phyloP scores from a whole-genome alignment of 768 basidiomycete species.

The Lenzites betulinus region DNA sequence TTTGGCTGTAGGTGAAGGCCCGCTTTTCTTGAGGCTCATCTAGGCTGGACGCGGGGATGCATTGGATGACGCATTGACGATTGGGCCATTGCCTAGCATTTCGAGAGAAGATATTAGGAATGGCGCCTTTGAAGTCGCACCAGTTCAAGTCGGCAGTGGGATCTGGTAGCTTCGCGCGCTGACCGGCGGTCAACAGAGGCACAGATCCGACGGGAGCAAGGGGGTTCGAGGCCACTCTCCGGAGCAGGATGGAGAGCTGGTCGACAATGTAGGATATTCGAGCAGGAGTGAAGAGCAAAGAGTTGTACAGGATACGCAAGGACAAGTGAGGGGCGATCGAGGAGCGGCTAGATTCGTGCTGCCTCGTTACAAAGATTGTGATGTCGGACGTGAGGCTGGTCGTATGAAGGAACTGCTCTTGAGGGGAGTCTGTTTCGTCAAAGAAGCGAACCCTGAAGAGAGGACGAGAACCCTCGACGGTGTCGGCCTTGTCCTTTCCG shows the following conservation, averaged over 20 bases:
- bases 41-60: constrained; percentile 45
- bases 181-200: constrained; percentile 72
- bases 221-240: constrained; percentile 69
- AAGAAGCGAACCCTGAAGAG: constrained; percentile 97
- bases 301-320: constrained; percentile 90
- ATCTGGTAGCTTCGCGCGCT: constrained; percentile 73
- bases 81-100: constrained; percentile 84
- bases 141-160: constrained; percentile 90
- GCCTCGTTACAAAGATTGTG: constrained; percentile 83
- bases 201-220: constrained; percentile 74
- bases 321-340: constrained; percentile 75
- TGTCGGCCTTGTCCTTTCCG: constrained; percentile 63
- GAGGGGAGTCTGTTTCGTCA: constrained; percentile 80
- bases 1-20: constrained; percentile 76
- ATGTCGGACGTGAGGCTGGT: constrained; percentile 91
- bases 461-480: constrained; percentile 52
- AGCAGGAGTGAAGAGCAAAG: constrained; percentile 80
- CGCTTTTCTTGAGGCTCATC: constrained; percentile 51
- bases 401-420: constrained; percentile 71
- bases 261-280: constrained; percentile 82
- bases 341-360: constrained; percentile 64
- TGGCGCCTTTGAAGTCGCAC: constrained; percentile 97
- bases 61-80: constrained; percentile 88
- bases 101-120: constrained; percentile 89
- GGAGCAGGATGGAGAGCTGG: constrained; percentile 79